A percentile compares a stretch with the other conserved stretches of the same genome.
Evolutionary conservation across 192 early-diverging fungal genomes (phyloP).

Genomic region (Allomyces macrogynus): DNA sequence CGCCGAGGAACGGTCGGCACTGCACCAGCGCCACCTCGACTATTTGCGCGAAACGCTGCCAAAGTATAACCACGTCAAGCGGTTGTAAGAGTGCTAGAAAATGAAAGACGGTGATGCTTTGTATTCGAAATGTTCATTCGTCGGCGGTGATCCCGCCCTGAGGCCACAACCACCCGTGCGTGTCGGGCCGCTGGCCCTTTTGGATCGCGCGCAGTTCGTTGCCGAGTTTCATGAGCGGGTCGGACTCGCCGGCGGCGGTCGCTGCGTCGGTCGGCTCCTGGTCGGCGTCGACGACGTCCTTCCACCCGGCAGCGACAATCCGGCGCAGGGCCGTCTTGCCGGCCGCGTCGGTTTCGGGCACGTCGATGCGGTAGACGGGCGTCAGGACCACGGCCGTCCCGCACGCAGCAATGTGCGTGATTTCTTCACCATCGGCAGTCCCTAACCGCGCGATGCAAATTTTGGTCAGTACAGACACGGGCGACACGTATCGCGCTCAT

Average conservation of each 20-base stretch:
- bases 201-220: slow-evolving; percentile 42
- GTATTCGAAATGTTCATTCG: too few species aligned
- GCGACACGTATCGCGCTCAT: too few species aligned
- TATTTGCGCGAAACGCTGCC: slow-evolving; percentile 15
- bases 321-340: too few species aligned
- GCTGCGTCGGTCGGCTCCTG: slow-evolving; percentile 18
- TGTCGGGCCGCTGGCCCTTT: slow-evolving; percentile 33
- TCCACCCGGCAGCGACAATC: slow-evolving; percentile 14
- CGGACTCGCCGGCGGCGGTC: slow-evolving; percentile 13
- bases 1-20: slow-evolving; percentile 7
- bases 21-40: slow-evolving; percentile 20
- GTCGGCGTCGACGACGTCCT: slow-evolving; percentile 19
- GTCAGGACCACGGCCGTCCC: slow-evolving; percentile 62
- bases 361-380: slow-evolving; percentile 37
- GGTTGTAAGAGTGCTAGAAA: neutral
- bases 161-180: slow-evolving; percentile 51
- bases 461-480: too few species aligned
- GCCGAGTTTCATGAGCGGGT: slow-evolving; percentile 27
- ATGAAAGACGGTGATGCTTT: too few species aligned
- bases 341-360: too few species aligned
- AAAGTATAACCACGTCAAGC: neutral
- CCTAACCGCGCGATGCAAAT: too few species aligned
- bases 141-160: too few species aligned
- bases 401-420: slow-evolving; percentile 45
- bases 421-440: slow-evolving; percentile 5